Percentiles rank a stretch among this genome's conserved stretches.
phyloP scores from a whole-genome alignment of 345 rosid genomes.

The Camelina laxa region DNA sequence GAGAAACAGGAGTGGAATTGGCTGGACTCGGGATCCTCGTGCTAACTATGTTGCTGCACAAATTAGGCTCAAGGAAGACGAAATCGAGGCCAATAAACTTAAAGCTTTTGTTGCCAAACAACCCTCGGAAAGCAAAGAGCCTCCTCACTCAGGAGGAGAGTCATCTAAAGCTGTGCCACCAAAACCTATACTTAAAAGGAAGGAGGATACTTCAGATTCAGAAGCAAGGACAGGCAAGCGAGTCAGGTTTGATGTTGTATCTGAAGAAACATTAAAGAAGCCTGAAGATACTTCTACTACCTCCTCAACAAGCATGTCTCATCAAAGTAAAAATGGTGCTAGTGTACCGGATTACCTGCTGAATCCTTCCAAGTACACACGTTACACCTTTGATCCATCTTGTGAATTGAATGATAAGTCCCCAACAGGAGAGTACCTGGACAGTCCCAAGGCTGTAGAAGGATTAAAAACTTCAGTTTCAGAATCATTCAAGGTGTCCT shows the following conservation, averaged over 20 bases:
- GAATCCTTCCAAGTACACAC: conserved; percentile 64
- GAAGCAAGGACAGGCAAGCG: conserved; percentile 59
- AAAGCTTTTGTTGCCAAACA: conserved; percentile 42
- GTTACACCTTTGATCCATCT: conserved; percentile 57
- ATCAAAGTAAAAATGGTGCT: conserved; percentile 30
- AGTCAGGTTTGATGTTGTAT: conserved; percentile 62
- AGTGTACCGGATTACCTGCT: conserved; percentile 63
- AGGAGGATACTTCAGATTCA: conserved; percentile 46
- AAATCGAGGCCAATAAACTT: conserved; percentile 52
- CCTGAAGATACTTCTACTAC: conserved; percentile 37
- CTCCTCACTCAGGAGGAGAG: conserved; percentile 11
- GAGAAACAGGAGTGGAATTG: neutral
- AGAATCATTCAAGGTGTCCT: conserved; percentile 47
- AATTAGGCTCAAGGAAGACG: conserved; percentile 79
- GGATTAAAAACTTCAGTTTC: conserved; percentile 39
- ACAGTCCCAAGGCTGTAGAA: conserved; percentile 43
- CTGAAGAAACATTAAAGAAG: conserved; percentile 33
- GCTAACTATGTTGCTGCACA: conserved; percentile 75
- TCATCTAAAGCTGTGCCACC: conserved; percentile 30
- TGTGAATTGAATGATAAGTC: conserved; percentile 49
- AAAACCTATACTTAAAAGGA: conserved; percentile 71
- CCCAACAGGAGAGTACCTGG: conserved; percentile 47
- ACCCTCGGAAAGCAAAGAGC: conserved; percentile 37
- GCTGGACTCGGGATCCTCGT: conserved; percentile 59
- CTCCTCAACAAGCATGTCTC: conserved; percentile 36